Percentiles rank a stretch among this genome's conserved stretches.
Conservation (phyloP, 2,329 filamentous ascomycete species). For the Exutisphaerella laricina region DNA sequence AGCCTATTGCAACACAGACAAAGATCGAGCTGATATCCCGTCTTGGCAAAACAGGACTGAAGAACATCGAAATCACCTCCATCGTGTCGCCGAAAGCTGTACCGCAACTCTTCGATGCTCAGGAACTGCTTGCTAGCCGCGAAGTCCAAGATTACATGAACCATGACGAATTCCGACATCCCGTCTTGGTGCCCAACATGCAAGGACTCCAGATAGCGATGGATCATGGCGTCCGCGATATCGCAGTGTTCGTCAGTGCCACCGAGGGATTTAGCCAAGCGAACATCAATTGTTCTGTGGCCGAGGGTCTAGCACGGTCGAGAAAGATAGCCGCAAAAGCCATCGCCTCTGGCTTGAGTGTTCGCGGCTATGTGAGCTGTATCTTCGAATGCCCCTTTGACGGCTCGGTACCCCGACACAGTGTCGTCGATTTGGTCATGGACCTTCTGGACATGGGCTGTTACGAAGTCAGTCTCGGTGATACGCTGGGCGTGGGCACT, state of each 20-base stretch:
- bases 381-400: slow-evolving; percentile 40
- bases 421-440: slow-evolving; percentile 14
- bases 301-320: slow-evolving; percentile 34
- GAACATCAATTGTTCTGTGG: slow-evolving; percentile 39
- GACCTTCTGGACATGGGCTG: slow-evolving; percentile 23
- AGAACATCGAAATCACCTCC: slow-evolving; percentile 48
- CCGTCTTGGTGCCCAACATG: slow-evolving; percentile 39
- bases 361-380: slow-evolving; percentile 38
- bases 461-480: slow-evolving; percentile 27
- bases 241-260: slow-evolving; percentile 40
- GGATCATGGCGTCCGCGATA: slow-evolving; percentile 32
- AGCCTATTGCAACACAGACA: slow-evolving; percentile 42
- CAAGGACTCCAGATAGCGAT: slow-evolving; percentile 55
- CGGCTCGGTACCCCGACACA: slow-evolving; percentile 17
- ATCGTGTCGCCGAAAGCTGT: slow-evolving; percentile 52
- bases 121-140: slow-evolving; percentile 8
- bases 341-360: slow-evolving; percentile 23
- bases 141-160: background rate
- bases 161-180: slow-evolving; percentile 12
- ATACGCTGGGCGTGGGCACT: slow-evolving; percentile 24
- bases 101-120: slow-evolving; percentile 38
- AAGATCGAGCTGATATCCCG: slow-evolving; percentile 47
- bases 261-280: slow-evolving; percentile 40
- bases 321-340: slow-evolving; percentile 30
- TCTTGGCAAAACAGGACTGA: slow-evolving; percentile 45